Evolutionary conservation across 148 eudicot genomes (phyloP).

Genomic region (Chenopodium suecicum): DNA sequence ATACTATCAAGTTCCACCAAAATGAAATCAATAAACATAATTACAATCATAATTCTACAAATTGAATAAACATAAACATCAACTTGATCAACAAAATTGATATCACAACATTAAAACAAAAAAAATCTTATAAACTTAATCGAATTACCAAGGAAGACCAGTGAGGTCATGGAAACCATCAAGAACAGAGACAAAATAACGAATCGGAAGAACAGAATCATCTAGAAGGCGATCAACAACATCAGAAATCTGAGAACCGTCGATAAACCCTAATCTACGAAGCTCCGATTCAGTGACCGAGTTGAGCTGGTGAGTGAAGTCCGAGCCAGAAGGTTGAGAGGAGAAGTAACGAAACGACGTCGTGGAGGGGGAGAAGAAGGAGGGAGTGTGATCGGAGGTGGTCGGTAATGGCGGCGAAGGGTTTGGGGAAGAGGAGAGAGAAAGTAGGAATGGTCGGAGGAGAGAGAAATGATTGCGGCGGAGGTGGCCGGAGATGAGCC

Average conservation of each 20-base stretch:
- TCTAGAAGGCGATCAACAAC: slow-evolving; percentile 16
- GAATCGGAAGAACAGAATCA: slow-evolving; percentile 51
- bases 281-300: slow-evolving; percentile 40
- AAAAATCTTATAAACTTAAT: background rate
- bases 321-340: slow-evolving; percentile 26
- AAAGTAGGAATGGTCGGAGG: slow-evolving; percentile 19
- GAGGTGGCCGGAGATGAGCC: slow-evolving; percentile 26
- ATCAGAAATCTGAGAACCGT: slow-evolving; percentile 30
- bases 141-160: slow-evolving; percentile 71
- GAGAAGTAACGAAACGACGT: slow-evolving; percentile 37
- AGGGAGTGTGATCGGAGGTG: background rate
- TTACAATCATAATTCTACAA: background rate
- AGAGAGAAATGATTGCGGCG: slow-evolving; percentile 31
- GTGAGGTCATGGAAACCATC: slow-evolving; percentile 54
- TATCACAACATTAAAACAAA: too few relatives aligned
- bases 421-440: slow-evolving; percentile 11
- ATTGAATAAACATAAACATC: background rate
- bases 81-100: background rate
- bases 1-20: background rate
- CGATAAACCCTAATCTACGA: slow-evolving; percentile 27
- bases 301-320: slow-evolving; percentile 20
- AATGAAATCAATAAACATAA: background rate
- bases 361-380: slow-evolving; percentile 6
- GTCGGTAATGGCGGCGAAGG: background rate
- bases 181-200: slow-evolving; percentile 45